These are phyloP conservation scores for Alternaria burnsii DNA, from an alignment of 2,329 filamentous ascomycete genomes.

Conservation along the genomic window DNA sequence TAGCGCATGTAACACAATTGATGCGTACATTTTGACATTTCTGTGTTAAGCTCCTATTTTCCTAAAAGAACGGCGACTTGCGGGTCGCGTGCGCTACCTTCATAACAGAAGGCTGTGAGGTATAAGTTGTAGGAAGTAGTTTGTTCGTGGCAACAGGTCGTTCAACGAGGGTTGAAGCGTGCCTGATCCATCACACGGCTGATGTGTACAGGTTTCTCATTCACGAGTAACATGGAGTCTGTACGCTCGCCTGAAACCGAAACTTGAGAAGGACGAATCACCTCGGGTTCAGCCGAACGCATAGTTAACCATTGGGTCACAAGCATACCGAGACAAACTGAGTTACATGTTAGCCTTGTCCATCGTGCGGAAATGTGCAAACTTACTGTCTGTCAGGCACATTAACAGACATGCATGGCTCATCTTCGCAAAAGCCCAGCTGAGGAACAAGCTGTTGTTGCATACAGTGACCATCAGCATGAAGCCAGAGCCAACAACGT, in stretches of 20 bases:
- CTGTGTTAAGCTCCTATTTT: neutral
- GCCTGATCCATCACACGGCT: neutral
- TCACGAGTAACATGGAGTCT: neutral
- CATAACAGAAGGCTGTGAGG: neutral
- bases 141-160: neutral
- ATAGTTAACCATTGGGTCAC: constrained; percentile 31
- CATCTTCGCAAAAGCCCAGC: constrained; percentile 35
- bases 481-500: constrained; percentile 38
- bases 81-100: neutral
- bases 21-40: neutral
- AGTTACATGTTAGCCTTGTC: constrained; percentile 1
- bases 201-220: constrained; percentile 3
- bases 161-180: constrained; percentile 6
- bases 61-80: neutral
- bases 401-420: constrained; percentile 50
- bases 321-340: constrained; percentile 30
- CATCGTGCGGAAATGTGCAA: neutral
- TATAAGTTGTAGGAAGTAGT: neutral
- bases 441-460: constrained; percentile 46
- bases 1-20: neutral
- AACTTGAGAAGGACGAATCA: neutral
- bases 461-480: constrained; percentile 46
- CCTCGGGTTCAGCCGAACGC: constrained; percentile 15
- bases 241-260: neutral
- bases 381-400: constrained; percentile 51